Conservation (phyloP, 345 rosid genomes). For the Eucalyptus fibrosa region DNA sequence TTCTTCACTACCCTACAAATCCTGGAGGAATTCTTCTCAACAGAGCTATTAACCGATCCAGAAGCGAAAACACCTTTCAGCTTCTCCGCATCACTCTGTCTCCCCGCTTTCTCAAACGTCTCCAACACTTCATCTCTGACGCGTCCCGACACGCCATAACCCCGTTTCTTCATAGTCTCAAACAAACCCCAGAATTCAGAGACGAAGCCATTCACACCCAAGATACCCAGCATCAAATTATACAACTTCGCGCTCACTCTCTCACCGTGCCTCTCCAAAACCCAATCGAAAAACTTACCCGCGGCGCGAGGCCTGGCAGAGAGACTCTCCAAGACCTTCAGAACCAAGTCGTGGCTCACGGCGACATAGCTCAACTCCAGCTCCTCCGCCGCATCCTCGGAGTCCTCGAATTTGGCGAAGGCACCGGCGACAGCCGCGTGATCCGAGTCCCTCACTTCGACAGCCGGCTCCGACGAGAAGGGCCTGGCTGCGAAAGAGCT, state of each 20-base stretch:
- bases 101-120: conserved; percentile 60
- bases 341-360: conserved; percentile 42
- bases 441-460: conserved; percentile 21
- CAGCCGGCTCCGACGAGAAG: conserved; percentile 53
- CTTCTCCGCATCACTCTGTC: conserved; percentile 34
- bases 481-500: background rate
- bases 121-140: conserved; percentile 46
- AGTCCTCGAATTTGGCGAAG: conserved; percentile 31
- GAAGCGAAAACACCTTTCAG: conserved; percentile 40
- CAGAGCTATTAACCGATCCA: conserved; percentile 39
- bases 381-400: conserved; percentile 29
- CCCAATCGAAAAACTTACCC: conserved; percentile 58
- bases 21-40: conserved; percentile 26
- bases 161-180: conserved; percentile 64
- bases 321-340: conserved; percentile 45
- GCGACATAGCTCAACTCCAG: conserved; percentile 29
- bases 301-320: conserved; percentile 52
- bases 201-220: conserved; percentile 51
- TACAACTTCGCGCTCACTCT: conserved; percentile 47
- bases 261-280: conserved; percentile 18
- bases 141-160: conserved; percentile 64
- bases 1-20: conserved; percentile 55
- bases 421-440: conserved; percentile 17
- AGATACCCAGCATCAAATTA: conserved; percentile 60
- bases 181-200: conserved; percentile 74